These are phyloP conservation scores for Ulmus americana DNA, from an alignment of 331 rosid species.

Conservation along the genomic window DNA sequence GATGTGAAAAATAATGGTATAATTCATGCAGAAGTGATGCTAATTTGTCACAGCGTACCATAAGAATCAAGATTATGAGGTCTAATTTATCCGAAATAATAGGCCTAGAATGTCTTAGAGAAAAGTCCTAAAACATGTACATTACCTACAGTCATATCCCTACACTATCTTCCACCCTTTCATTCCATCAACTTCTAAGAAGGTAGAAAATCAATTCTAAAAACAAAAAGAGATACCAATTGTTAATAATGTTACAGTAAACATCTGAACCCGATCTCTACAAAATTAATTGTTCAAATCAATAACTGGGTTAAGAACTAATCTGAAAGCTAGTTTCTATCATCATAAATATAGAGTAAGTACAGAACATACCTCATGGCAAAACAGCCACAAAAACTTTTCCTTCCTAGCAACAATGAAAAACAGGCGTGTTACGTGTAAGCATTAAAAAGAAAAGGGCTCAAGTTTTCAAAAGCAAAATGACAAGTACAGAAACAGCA, in stretches of 20 bases:
- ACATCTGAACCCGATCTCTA: neutral
- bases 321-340: constrained; percentile 17
- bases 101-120: neutral
- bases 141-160: neutral
- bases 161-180: constrained; percentile 6
- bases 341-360: constrained; percentile 3
- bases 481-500: neutral
- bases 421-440: constrained; percentile 14
- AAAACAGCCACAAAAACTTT: constrained; percentile 27
- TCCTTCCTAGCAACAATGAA: constrained; percentile 44
- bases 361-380: constrained; percentile 28
- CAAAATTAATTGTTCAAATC: neutral
- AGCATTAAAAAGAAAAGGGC: constrained; percentile 23
- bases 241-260: constrained; percentile 5
- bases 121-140: neutral
- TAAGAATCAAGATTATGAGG: neutral
- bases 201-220: neutral
- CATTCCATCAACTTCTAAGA: constrained; percentile 9
- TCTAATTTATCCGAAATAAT: neutral
- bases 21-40: neutral
- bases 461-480: too few relatives aligned
- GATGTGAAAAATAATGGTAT: too few relatives aligned
- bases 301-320: neutral
- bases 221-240: neutral
- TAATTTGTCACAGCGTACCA: neutral